Conservation (phyloP, 148 eudicot genomes). For the Camellia japonica region DNA sequence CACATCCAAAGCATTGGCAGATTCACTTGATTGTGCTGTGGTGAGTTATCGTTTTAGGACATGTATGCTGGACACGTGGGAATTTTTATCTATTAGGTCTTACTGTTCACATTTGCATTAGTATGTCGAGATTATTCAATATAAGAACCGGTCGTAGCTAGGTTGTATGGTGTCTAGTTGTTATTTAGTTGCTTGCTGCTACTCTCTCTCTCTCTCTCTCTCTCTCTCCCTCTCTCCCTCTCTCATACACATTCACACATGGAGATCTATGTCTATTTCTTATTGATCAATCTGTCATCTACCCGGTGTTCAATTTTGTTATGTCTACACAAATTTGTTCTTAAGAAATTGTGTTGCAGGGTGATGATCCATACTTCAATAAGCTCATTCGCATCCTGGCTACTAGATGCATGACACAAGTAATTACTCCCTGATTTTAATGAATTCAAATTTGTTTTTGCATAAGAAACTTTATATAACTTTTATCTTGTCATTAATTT, state of each 20-base stretch:
- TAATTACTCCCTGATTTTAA: slow-evolving; percentile 21
- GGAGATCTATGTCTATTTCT: not conserved
- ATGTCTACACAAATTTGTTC: not conserved
- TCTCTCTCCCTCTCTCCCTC: not conserved
- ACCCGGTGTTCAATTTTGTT: not conserved
- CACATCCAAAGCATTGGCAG: slow-evolving; percentile 92
- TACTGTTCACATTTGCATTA: not conserved
- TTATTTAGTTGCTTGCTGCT: slow-evolving; percentile 1
- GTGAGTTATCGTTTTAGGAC: slow-evolving; percentile 31
- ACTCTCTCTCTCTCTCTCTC: not conserved
- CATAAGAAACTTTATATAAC: slow-evolving; percentile 1
- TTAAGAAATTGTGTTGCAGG: slow-evolving; percentile 40
- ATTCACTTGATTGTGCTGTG: slow-evolving; percentile 92
- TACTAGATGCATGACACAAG: slow-evolving; percentile 99
- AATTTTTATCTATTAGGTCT: not conserved
- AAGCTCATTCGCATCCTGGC: slow-evolving; percentile 95
- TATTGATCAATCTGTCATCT: not conserved
- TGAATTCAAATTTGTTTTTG: slow-evolving; percentile 1
- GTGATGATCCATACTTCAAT: slow-evolving; percentile 92
- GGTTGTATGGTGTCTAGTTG: not conserved
- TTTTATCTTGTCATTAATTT: not conserved
- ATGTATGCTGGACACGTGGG: not conserved
- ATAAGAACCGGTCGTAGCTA: not conserved
- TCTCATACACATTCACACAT: not conserved
- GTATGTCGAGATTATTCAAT: not conserved